Percentiles rank a stretch among this genome's conserved stretches.
Evolutionary conservation across 331 rosid genomes (phyloP).

Genomic region (Erythrophleum ivorense): DNA sequence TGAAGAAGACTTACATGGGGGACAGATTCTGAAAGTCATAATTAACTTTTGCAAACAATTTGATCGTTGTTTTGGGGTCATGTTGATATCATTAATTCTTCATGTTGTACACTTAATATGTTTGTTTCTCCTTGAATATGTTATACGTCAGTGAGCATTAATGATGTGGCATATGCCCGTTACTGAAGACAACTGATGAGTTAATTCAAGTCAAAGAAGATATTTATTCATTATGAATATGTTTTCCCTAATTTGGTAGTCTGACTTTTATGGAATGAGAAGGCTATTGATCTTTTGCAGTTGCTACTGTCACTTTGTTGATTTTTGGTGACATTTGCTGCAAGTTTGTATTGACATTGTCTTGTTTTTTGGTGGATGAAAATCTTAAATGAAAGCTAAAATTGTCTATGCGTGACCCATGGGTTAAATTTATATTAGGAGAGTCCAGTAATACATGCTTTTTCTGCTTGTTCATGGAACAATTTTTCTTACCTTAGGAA

Average conservation of each 20-base stretch:
- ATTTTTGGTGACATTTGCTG: constrained; percentile 9
- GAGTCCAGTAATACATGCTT: constrained; percentile 25
- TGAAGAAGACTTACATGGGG: constrained; percentile 4
- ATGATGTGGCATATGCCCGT: neutral
- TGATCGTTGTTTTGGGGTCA: constrained; percentile 1
- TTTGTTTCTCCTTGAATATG: constrained; percentile 24
- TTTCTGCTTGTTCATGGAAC: constrained; percentile 32
- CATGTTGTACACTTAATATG: neutral
- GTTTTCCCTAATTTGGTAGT: constrained; percentile 10
- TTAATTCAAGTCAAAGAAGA: constrained; percentile 9
- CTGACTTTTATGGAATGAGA: neutral
- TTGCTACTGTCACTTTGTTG: constrained; percentile 19
- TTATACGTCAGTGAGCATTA: constrained; percentile 18
- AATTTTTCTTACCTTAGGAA: constrained; percentile 23
- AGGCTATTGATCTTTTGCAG: constrained; percentile 24
- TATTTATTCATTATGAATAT: neutral
- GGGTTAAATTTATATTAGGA: neutral
- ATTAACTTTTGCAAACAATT: neutral
- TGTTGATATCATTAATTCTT: constrained; percentile 11
- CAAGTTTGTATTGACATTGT: neutral
- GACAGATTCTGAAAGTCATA: constrained; percentile 19
- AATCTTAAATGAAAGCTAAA: constrained; percentile 12
- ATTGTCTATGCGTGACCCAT: neutral
- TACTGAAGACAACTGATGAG: neutral
- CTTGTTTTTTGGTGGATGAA: constrained; percentile 19